A percentile compares a stretch with the other conserved stretches of the same genome.
Evolutionary conservation across 2,329 filamentous ascomycete genomes (phyloP).

Genomic region (Clonostachys rosea): DNA sequence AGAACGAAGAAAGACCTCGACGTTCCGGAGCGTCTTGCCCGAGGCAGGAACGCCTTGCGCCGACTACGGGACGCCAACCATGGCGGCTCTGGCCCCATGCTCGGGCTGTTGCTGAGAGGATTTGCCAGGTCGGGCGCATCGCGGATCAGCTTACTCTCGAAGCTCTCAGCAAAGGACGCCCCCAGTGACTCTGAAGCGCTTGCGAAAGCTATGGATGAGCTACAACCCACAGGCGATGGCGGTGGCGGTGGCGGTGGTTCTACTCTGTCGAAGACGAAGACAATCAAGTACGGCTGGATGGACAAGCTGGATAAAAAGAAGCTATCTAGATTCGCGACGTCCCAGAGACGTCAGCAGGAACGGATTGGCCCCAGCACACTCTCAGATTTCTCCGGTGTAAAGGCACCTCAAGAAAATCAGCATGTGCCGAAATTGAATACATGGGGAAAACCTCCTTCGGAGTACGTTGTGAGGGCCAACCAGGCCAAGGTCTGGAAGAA

Average conservation of each 20-base stretch:
- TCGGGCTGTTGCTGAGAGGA: conserved; percentile 37
- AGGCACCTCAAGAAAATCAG: conserved; percentile 22
- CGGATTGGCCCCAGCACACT: conserved; percentile 13
- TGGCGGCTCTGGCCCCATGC: conserved; percentile 42
- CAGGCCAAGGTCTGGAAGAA: conserved; percentile 41
- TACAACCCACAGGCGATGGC: too few relatives aligned
- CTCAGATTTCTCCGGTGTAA: conserved; percentile 15
- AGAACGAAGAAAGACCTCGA: conserved; percentile 15
- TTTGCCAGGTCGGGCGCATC: conserved; percentile 50
- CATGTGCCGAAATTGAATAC: conserved; percentile 34
- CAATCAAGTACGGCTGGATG: conserved; percentile 23
- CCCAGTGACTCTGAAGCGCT: conserved; percentile 35
- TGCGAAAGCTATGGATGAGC: too few relatives aligned
- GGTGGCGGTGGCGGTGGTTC: too few relatives aligned
- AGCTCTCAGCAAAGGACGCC: conserved; percentile 26
- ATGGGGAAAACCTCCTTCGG: conserved; percentile 41
- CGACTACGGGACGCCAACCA: conserved; percentile 47
- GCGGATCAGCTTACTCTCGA: conserved; percentile 39
- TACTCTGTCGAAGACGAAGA: background rate
- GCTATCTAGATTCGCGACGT: conserved; percentile 30
- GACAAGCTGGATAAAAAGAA: conserved; percentile 44
- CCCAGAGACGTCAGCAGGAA: conserved; percentile 26
- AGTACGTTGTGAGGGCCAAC: conserved; percentile 33
- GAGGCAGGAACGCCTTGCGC: conserved; percentile 37
- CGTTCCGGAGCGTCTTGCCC: conserved; percentile 20